phyloP scores from a whole-genome alignment of 768 basidiomycete genomes.

The Chlorophyllum brunneum region DNA sequence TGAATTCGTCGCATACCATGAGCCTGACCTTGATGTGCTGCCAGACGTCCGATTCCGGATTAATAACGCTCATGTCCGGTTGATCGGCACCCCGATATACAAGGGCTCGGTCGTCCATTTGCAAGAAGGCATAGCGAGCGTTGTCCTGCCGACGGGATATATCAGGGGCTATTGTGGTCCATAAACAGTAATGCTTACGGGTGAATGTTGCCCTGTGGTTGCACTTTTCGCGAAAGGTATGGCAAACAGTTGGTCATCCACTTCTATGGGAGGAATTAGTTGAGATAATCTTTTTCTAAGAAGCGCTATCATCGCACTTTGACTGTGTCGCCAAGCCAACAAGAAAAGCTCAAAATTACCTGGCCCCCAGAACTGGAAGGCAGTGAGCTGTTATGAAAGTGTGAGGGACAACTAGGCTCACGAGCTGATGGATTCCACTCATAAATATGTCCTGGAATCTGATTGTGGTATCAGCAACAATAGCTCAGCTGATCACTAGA shows the following conservation, averaged over 20 bases:
- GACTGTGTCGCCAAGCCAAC: conserved; percentile 52
- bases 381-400: conserved; percentile 7
- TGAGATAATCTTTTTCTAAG: not conserved
- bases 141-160: conserved; percentile 61
- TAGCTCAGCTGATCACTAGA: conserved; percentile 7
- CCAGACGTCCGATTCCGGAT: conserved; percentile 98
- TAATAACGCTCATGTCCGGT: conserved; percentile 97
- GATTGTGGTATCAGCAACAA: not conserved
- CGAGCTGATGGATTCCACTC: conserved; percentile 72
- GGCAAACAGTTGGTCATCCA: conserved; percentile 72
- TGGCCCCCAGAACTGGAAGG: conserved; percentile 82
- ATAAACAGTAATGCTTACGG: conserved; percentile 45
- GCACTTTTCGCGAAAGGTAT: conserved; percentile 96
- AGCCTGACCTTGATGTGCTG: conserved; percentile 81
- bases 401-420: conserved; percentile 30
- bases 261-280: conserved; percentile 32
- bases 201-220: conserved; percentile 85
- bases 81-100: conserved; percentile 96
- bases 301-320: conserved; percentile 36
- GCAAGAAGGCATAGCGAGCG: conserved; percentile 91
- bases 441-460: conserved; percentile 84
- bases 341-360: conserved; percentile 89
- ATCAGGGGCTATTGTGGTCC: not conserved
- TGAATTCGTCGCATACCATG: not conserved
- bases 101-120: conserved; percentile 90